A percentile compares a stretch with the other conserved stretches of the same genome.
Conservation (phyloP, 768 basidiomycete species). For the Kwoniella bestiolae region DNA sequence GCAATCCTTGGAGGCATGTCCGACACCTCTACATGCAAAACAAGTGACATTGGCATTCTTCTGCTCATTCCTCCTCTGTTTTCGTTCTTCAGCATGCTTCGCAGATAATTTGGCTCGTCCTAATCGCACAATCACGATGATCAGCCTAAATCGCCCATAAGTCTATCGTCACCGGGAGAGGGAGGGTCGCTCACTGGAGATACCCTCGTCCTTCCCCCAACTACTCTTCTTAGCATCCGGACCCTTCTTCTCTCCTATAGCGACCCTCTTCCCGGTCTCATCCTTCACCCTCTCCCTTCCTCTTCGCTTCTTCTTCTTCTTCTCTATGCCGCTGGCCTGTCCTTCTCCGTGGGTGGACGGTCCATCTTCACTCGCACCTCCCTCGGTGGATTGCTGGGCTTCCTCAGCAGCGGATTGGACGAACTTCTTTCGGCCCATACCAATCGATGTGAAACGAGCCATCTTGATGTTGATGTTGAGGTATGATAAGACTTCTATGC, state of each 20-base stretch:
- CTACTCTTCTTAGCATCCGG: slow-evolving; percentile 42
- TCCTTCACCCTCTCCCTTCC: slow-evolving; percentile 59
- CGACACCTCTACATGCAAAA: slow-evolving; percentile 81
- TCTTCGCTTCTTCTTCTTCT: slow-evolving; percentile 64
- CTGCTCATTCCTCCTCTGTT: slow-evolving; percentile 68
- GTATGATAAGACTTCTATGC: no score
- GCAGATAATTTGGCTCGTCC: slow-evolving; percentile 36
- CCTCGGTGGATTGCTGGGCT: slow-evolving; percentile 5
- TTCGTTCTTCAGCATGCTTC: slow-evolving; percentile 64
- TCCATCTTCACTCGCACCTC: slow-evolving; percentile 21
- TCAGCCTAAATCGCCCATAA: no score
- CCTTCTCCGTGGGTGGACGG: slow-evolving; percentile 23
- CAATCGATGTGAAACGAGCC: slow-evolving; percentile 56
- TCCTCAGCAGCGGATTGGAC: slow-evolving; percentile 54
- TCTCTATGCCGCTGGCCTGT: slow-evolving; percentile 57
- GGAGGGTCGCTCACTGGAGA: slow-evolving; percentile 48
- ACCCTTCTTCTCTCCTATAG: slow-evolving; percentile 32
- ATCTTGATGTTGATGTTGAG: slow-evolving; percentile 22
- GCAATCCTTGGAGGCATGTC: slow-evolving; percentile 83
- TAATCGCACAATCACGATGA: neutral
- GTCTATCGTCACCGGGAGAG: no score
- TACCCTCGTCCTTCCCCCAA: slow-evolving; percentile 45
- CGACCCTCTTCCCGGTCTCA: slow-evolving; percentile 30
- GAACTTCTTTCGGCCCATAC: slow-evolving; percentile 46
- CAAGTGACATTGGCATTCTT: slow-evolving; percentile 65